Percentiles rank a stretch among this genome's conserved stretches.
Evolutionary conservation across 2,329 filamentous ascomycete genomes (phyloP).

Genomic region (Cyphellophora attinorum): DNA sequence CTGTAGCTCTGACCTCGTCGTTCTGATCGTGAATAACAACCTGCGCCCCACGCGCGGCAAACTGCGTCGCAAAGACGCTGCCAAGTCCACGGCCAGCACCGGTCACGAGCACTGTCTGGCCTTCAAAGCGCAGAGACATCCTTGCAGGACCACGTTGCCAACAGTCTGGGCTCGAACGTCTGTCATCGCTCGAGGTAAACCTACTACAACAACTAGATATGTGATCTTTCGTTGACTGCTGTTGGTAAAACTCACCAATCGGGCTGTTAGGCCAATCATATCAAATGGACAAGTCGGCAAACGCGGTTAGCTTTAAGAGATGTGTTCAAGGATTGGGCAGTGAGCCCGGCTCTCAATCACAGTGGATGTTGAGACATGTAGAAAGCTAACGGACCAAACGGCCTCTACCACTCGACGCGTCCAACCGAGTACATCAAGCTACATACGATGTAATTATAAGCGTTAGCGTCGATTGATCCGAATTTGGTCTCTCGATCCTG

Average conservation of each 20-base stretch:
- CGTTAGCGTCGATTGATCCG: too few species aligned
- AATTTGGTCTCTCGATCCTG: too few species aligned
- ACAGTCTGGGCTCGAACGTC: neutral
- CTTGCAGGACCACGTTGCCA: neutral
- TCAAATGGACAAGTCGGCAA: too few species aligned
- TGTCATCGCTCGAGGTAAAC: neutral
- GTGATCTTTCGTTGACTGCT: neutral
- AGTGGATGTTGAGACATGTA: too few species aligned
- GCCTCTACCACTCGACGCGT: too few species aligned
- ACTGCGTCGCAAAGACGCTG: neutral
- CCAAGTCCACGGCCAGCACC: constrained; percentile 2
- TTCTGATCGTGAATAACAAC: constrained; percentile 3
- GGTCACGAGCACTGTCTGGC: constrained; percentile 2
- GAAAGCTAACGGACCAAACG: too few species aligned
- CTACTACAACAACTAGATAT: neutral
- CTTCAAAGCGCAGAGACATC: constrained; percentile 4
- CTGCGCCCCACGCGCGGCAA: constrained; percentile 1
- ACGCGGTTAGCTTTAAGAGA: too few species aligned
- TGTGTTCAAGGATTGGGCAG: too few species aligned
- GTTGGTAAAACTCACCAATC: constrained; percentile 24
- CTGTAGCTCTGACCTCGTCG: neutral
- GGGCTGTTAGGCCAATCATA: too few species aligned
- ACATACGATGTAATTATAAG: too few species aligned
- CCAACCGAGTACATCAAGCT: too few species aligned
- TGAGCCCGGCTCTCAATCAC: too few species aligned